Percentiles rank a stretch among this genome's conserved stretches.
Conservation (phyloP, 2,329 filamentous ascomycete species). For the Cordyceps fumosorosea region DNA sequence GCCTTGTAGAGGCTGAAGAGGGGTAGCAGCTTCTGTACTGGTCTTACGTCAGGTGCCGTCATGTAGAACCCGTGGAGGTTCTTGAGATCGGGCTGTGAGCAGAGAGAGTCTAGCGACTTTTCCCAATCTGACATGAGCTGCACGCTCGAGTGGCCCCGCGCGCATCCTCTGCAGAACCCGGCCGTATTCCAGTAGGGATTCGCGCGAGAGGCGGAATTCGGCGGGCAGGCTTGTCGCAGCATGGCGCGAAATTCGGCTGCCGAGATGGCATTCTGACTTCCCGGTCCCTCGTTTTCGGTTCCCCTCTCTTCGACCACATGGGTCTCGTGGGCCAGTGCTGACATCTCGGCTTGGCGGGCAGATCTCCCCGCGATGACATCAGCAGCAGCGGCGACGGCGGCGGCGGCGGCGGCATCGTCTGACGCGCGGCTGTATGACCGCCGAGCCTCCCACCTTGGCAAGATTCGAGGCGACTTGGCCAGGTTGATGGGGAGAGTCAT, state of each 20-base stretch:
- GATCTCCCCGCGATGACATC: constrained; percentile 12
- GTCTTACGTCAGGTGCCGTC: constrained; percentile 54
- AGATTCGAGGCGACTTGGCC: constrained; percentile 35
- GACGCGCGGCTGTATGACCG: constrained; percentile 9
- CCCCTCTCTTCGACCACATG: neutral
- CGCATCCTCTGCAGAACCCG: constrained; percentile 58
- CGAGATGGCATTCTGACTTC: constrained; percentile 15
- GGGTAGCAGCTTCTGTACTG: constrained; percentile 60
- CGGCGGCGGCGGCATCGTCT: constrained; percentile 9
- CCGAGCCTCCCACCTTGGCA: constrained; percentile 55
- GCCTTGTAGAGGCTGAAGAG: constrained; percentile 72
- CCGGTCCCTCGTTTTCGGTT: neutral
- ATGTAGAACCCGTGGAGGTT: constrained; percentile 69
- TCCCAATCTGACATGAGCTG: constrained; percentile 63
- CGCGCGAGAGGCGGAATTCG: constrained; percentile 52
- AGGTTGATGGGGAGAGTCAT: constrained; percentile 84
- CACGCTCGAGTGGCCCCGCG: constrained; percentile 56
- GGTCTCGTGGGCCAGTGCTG: constrained; percentile 1
- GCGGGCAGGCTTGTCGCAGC: constrained; percentile 51
- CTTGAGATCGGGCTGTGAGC: constrained; percentile 70
- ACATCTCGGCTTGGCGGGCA: constrained; percentile 6
- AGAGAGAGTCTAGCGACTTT: constrained; percentile 54
- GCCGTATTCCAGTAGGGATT: constrained; percentile 57
- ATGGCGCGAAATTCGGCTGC: constrained; percentile 32
- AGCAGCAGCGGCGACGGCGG: constrained; percentile 1